Evolutionary conservation across 2,329 filamentous ascomycete genomes (phyloP).

Genomic region (Trichothecium roseum): DNA sequence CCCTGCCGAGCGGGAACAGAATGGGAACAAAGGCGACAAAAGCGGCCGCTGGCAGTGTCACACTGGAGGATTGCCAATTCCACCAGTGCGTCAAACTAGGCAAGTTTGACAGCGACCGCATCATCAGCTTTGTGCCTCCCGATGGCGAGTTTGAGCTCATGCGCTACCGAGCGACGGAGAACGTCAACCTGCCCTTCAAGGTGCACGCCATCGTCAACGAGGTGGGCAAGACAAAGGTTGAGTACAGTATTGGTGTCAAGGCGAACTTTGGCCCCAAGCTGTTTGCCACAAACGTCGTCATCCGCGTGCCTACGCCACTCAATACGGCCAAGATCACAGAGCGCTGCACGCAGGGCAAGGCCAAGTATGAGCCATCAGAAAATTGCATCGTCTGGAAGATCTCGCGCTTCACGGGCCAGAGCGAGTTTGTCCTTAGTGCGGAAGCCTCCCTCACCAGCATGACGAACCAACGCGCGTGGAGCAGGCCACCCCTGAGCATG

Average conservation of each 20-base stretch:
- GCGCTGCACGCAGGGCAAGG: slow-evolving; percentile 88
- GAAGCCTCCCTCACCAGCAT: slow-evolving; percentile 91
- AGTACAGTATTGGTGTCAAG: slow-evolving; percentile 96
- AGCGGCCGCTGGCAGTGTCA: slow-evolving; percentile 89
- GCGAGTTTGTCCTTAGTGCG: slow-evolving; percentile 87
- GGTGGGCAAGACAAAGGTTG: slow-evolving; percentile 91
- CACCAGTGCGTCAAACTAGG: slow-evolving; percentile 97
- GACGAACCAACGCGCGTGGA: slow-evolving; percentile 98
- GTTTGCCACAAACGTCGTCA: slow-evolving; percentile 91
- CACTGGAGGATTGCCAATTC: slow-evolving; percentile 95
- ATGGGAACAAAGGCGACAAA: slow-evolving; percentile 83
- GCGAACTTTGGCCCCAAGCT: slow-evolving; percentile 95
- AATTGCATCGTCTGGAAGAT: slow-evolving; percentile 99
- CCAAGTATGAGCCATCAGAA: slow-evolving; percentile 95
- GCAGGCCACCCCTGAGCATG: slow-evolving; percentile 79
- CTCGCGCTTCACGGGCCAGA: slow-evolving; percentile 94
- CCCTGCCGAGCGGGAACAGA: slow-evolving; percentile 63
- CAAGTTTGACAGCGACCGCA: slow-evolving; percentile 91
- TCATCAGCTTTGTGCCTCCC: slow-evolving; percentile 93
- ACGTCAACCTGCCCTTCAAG: slow-evolving; percentile 97
- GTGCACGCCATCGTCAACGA: slow-evolving; percentile 98
- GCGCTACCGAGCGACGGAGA: slow-evolving; percentile 96
- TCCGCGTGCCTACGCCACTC: slow-evolving; percentile 88
- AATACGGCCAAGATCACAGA: slow-evolving; percentile 94
- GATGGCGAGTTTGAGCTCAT: slow-evolving; percentile 98